These are phyloP conservation scores for Blepharisma japonicum DNA, from an alignment of 73 alveolate species.

Conservation along the genomic window DNA sequence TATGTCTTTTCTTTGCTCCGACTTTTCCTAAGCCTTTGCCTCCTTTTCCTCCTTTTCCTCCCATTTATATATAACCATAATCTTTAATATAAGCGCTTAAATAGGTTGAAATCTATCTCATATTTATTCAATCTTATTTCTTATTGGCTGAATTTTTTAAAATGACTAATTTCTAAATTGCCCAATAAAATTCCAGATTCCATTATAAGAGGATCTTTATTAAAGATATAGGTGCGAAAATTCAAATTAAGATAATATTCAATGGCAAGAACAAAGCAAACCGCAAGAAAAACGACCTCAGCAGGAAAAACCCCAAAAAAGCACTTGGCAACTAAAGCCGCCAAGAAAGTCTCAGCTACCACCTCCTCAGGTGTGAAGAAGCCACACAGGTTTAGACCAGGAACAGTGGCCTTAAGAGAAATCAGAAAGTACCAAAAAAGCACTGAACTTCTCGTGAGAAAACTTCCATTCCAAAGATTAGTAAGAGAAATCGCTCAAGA, in stretches of 20 bases:
- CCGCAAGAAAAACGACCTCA: constrained; percentile 84
- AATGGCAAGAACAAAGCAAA: constrained; percentile 92
- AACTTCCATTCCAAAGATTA: constrained; percentile 84
- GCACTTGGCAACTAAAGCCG: constrained; percentile 50
- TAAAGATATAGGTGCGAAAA: too few relatives aligned
- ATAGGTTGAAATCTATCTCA: too few relatives aligned
- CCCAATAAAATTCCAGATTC: too few relatives aligned
- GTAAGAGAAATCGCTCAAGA: constrained; percentile 77
- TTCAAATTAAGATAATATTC: background rate
- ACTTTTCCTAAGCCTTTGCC: too few relatives aligned
- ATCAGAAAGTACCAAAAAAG: constrained; percentile 80
- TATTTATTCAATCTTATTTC: too few relatives aligned
- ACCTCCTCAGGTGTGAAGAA: constrained; percentile 61
- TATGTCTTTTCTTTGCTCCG: too few relatives aligned
- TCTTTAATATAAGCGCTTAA: too few relatives aligned
- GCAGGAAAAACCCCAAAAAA: constrained; percentile 68
- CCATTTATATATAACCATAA: too few relatives aligned
- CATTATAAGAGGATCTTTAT: too few relatives aligned
- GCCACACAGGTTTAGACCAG: constrained; percentile 88
- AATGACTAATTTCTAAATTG: too few relatives aligned
- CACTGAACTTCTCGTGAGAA: constrained; percentile 74
- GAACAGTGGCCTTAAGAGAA: constrained; percentile 89
- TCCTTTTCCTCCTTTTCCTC: too few relatives aligned
- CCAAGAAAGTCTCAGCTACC: constrained; percentile 42
- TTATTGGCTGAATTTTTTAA: too few relatives aligned